A percentile compares a stretch with the other conserved stretches of the same genome.
These are phyloP conservation scores for Beauveria scarabaeidicola DNA, from an alignment of 2,329 filamentous ascomycete genomes.

Conservation along the genomic window DNA sequence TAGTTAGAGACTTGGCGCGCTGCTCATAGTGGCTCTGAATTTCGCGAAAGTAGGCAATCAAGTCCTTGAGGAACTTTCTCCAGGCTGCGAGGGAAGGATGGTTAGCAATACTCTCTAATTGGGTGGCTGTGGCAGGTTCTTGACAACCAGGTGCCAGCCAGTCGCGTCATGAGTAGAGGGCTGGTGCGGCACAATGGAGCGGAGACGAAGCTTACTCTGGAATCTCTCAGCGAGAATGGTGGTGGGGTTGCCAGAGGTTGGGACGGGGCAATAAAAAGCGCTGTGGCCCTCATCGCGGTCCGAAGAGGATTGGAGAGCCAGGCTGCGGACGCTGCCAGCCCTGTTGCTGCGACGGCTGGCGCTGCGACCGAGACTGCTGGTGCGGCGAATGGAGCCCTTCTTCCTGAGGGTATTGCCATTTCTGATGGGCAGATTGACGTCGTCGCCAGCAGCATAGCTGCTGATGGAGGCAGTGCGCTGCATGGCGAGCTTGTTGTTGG, in stretches of 20 bases:
- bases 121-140: neutral
- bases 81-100: slow-evolving; percentile 54
- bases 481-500: slow-evolving; percentile 27
- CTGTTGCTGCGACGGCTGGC: slow-evolving; percentile 73
- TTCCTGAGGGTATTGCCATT: slow-evolving; percentile 73
- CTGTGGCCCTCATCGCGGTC: slow-evolving; percentile 68
- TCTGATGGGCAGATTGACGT: slow-evolving; percentile 34
- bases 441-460: slow-evolving; percentile 42
- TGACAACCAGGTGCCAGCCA: neutral
- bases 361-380: slow-evolving; percentile 67
- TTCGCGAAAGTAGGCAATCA: slow-evolving; percentile 90
- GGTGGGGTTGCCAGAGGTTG: slow-evolving; percentile 78
- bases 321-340: slow-evolving; percentile 78
- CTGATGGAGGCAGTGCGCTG: slow-evolving; percentile 55
- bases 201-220: slow-evolving; percentile 53
- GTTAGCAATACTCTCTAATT: neutral
- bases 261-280: slow-evolving; percentile 83
- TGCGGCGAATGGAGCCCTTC: slow-evolving; percentile 68
- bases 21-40: slow-evolving; percentile 84
- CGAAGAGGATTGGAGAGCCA: slow-evolving; percentile 60
- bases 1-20: slow-evolving; percentile 71
- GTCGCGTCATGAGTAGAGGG: neutral
- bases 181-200: neutral
- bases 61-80: slow-evolving; percentile 89
- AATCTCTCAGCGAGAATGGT: slow-evolving; percentile 82